phyloP scores from a whole-genome alignment of 495 filamentous ascomycete species.

The Xylaria venustula region DNA sequence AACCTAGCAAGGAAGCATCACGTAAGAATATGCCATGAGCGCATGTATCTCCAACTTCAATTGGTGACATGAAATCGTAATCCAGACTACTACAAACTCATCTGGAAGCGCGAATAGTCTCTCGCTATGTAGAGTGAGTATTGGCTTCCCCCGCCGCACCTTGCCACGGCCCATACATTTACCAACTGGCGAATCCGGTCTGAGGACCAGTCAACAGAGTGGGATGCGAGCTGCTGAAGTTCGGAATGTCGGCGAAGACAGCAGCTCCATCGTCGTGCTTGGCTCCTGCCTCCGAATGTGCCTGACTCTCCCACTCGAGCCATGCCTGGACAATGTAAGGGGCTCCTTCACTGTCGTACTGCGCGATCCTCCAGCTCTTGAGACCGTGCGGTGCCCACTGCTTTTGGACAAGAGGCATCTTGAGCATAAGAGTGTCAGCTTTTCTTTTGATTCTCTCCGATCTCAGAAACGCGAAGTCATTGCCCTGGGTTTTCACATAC shows the following conservation, averaged over 20 bases:
- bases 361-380: slow-evolving; percentile 24
- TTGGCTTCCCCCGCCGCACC: too few species aligned
- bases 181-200: background rate
- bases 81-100: too few species aligned
- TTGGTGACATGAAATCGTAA: background rate
- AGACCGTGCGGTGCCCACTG: slow-evolving; percentile 19
- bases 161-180: too few species aligned
- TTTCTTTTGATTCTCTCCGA: background rate
- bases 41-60: too few species aligned
- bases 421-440: background rate
- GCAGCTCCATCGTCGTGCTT: background rate
- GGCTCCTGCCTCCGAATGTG: slow-evolving; percentile 4
- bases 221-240: slow-evolving; percentile 16
- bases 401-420: slow-evolving; percentile 26
- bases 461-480: background rate
- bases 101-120: too few species aligned
- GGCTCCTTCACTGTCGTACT: slow-evolving; percentile 16
- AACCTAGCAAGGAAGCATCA: too few species aligned
- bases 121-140: too few species aligned
- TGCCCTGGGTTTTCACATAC: background rate
- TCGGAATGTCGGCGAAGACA: slow-evolving; percentile 23
- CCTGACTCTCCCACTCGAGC: slow-evolving; percentile 21
- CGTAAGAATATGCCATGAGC: too few species aligned
- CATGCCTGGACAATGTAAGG: slow-evolving; percentile 17
- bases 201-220: background rate